Conservation (phyloP, 1,284 basidiomycete species). For the Cystobasidium pallidum region DNA sequence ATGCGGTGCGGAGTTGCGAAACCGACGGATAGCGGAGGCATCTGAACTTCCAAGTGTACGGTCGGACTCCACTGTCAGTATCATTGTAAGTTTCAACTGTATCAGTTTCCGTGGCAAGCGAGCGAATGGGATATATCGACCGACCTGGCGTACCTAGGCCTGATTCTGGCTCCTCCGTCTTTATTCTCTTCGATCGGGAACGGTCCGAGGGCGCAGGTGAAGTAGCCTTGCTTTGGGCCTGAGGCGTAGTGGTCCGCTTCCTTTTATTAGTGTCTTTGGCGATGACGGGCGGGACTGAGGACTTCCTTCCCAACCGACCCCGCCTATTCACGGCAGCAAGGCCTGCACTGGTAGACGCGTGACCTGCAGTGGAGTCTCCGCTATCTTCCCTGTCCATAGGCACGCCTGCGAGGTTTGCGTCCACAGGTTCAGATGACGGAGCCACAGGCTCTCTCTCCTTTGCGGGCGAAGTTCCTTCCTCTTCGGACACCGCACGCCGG, state of each 20-base stretch:
- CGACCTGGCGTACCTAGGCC: conserved; percentile 31
- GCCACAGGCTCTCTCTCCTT: not conserved
- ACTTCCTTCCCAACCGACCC: not conserved
- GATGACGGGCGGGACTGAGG: not conserved
- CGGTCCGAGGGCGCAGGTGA: conserved; percentile 36
- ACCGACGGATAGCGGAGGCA: conserved; percentile 11
- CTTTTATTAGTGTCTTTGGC: conserved; percentile 20
- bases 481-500: not conserved
- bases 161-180: conserved; percentile 42
- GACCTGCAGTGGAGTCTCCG: not conserved
- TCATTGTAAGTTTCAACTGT: not conserved
- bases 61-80: conserved; percentile 15
- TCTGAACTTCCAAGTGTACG: conserved; percentile 22
- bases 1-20: conserved; percentile 36
- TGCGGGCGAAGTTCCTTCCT: not conserved
- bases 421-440: not conserved
- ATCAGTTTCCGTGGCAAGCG: too few relatives aligned
- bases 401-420: conserved; percentile 1
- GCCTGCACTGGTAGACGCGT: not conserved
- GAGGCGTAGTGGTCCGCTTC: conserved; percentile 18
- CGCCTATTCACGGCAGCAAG: not conserved
- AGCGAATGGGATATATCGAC: not conserved
- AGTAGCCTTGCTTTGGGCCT: conserved; percentile 2
- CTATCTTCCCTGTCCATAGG: not conserved
- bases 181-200: conserved; percentile 33